These are phyloP conservation scores for Amanita rubescens DNA, from an alignment of 768 basidiomycete species.

Conservation along the genomic window DNA sequence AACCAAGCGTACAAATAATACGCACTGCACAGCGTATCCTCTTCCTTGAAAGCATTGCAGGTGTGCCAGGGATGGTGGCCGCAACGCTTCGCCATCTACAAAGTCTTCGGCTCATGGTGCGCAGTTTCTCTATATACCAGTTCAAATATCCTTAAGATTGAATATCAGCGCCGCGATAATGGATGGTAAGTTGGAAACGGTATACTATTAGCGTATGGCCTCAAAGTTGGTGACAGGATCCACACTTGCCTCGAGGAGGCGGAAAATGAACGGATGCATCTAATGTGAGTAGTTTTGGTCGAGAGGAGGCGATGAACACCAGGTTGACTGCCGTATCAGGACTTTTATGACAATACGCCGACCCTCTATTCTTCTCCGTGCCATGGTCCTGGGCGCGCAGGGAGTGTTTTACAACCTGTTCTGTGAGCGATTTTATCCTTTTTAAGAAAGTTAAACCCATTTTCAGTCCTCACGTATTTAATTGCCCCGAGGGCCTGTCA, in stretches of 20 bases:
- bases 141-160: constrained; percentile 1
- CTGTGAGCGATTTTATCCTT: constrained; percentile 39
- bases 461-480: constrained; percentile 67
- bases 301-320: background rate
- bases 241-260: constrained; percentile 91
- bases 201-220: background rate
- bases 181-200: constrained; percentile 35
- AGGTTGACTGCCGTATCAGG: constrained; percentile 30
- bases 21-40: constrained; percentile 35
- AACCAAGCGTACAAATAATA: background rate
- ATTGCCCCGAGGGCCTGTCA: constrained; percentile 72
- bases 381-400: constrained; percentile 82
- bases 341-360: constrained; percentile 92
- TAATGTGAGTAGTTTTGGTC: constrained; percentile 48
- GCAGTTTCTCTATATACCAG: constrained; percentile 11
- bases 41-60: constrained; percentile 83
- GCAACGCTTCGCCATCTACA: constrained; percentile 82
- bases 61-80: constrained; percentile 95
- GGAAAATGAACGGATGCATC: constrained; percentile 96
- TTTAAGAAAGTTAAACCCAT: too few relatives aligned
- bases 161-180: constrained; percentile 38
- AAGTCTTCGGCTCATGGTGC: constrained; percentile 83
- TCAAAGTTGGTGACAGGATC: constrained; percentile 64
- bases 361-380: constrained; percentile 75
- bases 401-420: constrained; percentile 89